A percentile compares a stretch with the other conserved stretches of the same genome.
These are phyloP conservation scores for Aspergillus avenaceus DNA, from an alignment of 495 filamentous ascomycete species.

Conservation along the genomic window DNA sequence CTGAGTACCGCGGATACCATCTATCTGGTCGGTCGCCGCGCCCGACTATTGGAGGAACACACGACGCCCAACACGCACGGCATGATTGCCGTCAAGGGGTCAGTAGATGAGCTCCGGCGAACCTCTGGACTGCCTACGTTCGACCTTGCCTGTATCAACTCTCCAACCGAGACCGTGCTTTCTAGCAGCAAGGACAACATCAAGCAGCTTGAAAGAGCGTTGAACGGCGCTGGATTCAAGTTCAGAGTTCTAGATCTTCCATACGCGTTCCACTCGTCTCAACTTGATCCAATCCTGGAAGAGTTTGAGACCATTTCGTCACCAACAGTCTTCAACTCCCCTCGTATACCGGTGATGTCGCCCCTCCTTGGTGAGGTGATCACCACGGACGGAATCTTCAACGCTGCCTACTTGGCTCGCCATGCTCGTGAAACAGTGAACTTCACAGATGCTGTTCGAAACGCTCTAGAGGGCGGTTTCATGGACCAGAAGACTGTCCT, in stretches of 20 bases:
- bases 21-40: constrained; percentile 19
- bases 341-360: constrained; percentile 28
- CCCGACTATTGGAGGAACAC: constrained; percentile 10
- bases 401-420: constrained; percentile 25
- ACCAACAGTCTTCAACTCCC: constrained; percentile 31
- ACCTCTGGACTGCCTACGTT: constrained; percentile 13
- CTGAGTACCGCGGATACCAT: constrained; percentile 22
- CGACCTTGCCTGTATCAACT: constrained; percentile 60
- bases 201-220: neutral
- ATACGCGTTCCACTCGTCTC: constrained; percentile 49
- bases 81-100: constrained; percentile 56
- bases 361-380: constrained; percentile 22
- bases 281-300: constrained; percentile 46
- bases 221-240: constrained; percentile 6
- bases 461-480: constrained; percentile 9
- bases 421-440: constrained; percentile 27
- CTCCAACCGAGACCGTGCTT: constrained; percentile 56
- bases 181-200: constrained; percentile 43
- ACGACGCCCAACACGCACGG: constrained; percentile 10
- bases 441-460: constrained; percentile 25
- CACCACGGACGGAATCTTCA: constrained; percentile 16
- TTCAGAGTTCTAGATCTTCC: constrained; percentile 39
- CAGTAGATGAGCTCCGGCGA: constrained; percentile 7
- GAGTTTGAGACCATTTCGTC: constrained; percentile 33
- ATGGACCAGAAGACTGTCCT: constrained; percentile 22